Evolutionary conservation across 2,329 filamentous ascomycete genomes (phyloP), one percentile per base, ranked within the genome.

Genomic region (Neofusicoccum umdonicola): DNA sequence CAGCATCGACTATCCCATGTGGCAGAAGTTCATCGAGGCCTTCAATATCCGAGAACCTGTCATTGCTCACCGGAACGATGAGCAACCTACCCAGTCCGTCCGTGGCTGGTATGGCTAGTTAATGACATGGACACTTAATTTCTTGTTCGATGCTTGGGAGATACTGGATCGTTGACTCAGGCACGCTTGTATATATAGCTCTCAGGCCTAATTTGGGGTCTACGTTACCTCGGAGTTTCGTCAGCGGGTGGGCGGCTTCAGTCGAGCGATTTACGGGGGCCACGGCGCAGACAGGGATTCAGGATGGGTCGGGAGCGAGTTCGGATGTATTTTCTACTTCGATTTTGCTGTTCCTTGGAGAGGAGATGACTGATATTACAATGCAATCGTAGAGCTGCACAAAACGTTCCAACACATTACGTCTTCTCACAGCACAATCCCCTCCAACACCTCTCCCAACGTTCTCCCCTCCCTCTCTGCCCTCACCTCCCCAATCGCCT

Each of bases 1-100:
- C 74, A 89, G 90, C 12, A 86, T 99, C 67, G 93, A 98, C 70
- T 95, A 93, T 81, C 83, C 86, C 1, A 91, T 86, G 0, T 99
- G 94, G 94, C 81, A 87, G 69, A 85, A 91, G 19, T 83, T 97
- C 50, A 89, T 96, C 56, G 77, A 90, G 9, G 87, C 86, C 0
- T 96, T 93, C 71, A 81, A 89, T 31, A 92, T 98, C 68, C 84
- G 80, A n/a, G 83, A 92, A 68, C 83, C 91, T 1, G 89, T 97
- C 77, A 98, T 99, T 67, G 85, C 88, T n/a, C 90, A 97, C 75
- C 86, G 95, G 15, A 80, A 85, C 67, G 88, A 92, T 67, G 80
- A 85, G 64, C 76, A 77, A 6, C 77, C 76, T 35, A 75, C 80
- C 34, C 83, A 82, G 1, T 86, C 84, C 2, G 82, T 83, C 12